Evolutionary conservation across 495 filamentous ascomycete species (phyloP), one percentile per base, ranked within the genome.

Genomic region (Penicillium lividum): DNA sequence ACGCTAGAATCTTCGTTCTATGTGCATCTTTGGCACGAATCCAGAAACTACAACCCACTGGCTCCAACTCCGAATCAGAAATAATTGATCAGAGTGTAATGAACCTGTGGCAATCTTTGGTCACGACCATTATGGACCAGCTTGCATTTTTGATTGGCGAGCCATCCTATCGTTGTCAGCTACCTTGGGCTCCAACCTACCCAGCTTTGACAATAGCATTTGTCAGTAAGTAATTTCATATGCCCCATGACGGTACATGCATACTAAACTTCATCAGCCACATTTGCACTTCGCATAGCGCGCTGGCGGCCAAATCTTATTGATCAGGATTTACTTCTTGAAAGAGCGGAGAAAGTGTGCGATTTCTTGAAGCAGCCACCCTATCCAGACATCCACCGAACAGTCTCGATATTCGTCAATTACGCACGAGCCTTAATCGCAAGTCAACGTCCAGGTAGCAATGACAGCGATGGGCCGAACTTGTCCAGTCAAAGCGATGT

Each of bases 331-430:
- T 45, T 75, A 10, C 61, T 77, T 15, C 62, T 77, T 9, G 70
- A 75, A 49, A 59, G 73, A 58, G 75, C 65, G 8, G 70, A 75
- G 31, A 67, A 60, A 30, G 75, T 77, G 27, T 70, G 71, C 47
- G 75, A 75, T 28, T 75, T 74, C 40, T 56, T 77, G 34, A 77
- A 74, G 42, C 70, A 75, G 36, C 73, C 75, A 7, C 75, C 75
- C 0, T 77, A 77, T 46, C 75, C 75, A 16, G 75, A 77, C 31
- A 75, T 77, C 22, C 75, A 77, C 59, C 69, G 75, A 36, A 76
- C 75, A 0, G 73, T 77, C 25, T 76, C 73, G 16, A 72, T 77
- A 52, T 77, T 77, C 44, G 73, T 76, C 22, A 75, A 72, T 55
- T 77, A 77, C 42, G 73, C 69, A 36, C 68, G 75, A 15, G 73